Percentiles rank a stretch among this genome's conserved stretches.
These are phyloP conservation scores for Tubosaeta sp. DNA, from an alignment of 768 basidiomycete genomes.

Conservation along the genomic window DNA sequence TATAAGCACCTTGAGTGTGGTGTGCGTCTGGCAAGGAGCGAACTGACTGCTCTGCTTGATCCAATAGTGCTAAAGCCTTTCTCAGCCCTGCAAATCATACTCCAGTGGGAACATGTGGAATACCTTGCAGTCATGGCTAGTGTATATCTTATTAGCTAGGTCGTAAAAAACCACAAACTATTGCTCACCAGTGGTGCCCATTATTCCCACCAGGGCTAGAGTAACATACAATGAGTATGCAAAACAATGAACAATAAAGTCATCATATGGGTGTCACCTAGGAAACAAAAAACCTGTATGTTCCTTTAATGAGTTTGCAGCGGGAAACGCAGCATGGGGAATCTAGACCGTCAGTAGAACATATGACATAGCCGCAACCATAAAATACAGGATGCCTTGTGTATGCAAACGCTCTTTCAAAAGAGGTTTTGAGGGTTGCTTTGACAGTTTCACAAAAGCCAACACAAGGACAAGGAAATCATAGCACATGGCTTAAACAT, in stretches of 20 bases:
- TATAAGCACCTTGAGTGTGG: background rate
- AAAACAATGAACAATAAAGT: background rate
- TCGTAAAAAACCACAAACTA: background rate
- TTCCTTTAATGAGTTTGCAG: background rate
- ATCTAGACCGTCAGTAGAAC: conserved; percentile 9
- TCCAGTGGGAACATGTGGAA: no score
- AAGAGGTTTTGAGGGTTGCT: conserved; percentile 3
- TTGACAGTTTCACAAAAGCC: conserved; percentile 11
- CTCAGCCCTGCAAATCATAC: background rate
- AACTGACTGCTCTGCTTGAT: conserved; percentile 13
- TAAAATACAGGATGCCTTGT: conserved; percentile 18
- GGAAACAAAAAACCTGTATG: conserved; percentile 9
- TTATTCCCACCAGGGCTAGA: conserved; percentile 6
- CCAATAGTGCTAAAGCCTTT: conserved; percentile 8
- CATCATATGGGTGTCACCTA: conserved; percentile 5
- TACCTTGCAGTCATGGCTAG: conserved; percentile 15
- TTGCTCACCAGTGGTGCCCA: conserved; percentile 4
- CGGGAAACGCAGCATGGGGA: no score
- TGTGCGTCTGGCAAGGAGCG: conserved; percentile 2
- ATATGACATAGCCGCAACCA: conserved; percentile 8
- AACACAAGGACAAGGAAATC: conserved; percentile 19
- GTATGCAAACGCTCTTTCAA: conserved; percentile 7
- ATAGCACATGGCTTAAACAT: conserved; percentile 11
- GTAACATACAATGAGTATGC: background rate
- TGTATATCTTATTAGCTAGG: background rate